Conservation (phyloP, 108 stramenopile genomes). For the Craspedostauros australis region DNA sequence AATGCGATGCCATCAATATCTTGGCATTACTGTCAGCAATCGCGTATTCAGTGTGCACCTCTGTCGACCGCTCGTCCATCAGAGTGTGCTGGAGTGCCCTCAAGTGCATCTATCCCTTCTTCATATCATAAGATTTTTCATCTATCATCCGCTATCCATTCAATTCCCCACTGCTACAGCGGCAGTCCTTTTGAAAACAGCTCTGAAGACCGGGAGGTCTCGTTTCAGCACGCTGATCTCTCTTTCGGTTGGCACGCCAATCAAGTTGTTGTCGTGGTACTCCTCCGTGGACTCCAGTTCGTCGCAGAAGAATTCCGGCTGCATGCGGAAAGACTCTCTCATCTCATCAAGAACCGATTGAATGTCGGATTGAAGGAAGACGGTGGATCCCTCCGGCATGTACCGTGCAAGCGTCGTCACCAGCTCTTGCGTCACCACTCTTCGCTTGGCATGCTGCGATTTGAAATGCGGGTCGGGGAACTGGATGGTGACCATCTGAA, state of each 20-base stretch:
- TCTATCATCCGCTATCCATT: background rate
- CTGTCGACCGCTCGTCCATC: background rate
- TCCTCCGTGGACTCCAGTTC: constrained; percentile 30
- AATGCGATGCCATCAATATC: too few relatives aligned
- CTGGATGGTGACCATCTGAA: constrained; percentile 73
- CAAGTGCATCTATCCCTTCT: background rate
- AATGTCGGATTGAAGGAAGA: constrained; percentile 78
- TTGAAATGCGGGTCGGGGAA: constrained; percentile 94
- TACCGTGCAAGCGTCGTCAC: constrained; percentile 57
- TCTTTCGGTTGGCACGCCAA: constrained; percentile 80
- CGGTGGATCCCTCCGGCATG: constrained; percentile 38
- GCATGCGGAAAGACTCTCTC: constrained; percentile 61
- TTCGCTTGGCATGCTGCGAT: constrained; percentile 56
- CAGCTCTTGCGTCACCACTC: constrained; percentile 70
- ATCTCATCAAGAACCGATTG: constrained; percentile 75
- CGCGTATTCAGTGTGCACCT: background rate
- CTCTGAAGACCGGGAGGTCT: constrained; percentile 68
- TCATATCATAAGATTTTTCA: background rate
- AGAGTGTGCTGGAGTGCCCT: background rate
- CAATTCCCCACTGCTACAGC: too few relatives aligned
- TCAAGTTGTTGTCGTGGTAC: constrained; percentile 54
- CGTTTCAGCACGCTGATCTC: constrained; percentile 76
- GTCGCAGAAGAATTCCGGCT: constrained; percentile 41
- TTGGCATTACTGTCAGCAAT: too few relatives aligned
- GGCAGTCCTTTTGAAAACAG: constrained; percentile 54